Conservation (phyloP, 768 basidiomycete species). For the Leccinum broughii region DNA sequence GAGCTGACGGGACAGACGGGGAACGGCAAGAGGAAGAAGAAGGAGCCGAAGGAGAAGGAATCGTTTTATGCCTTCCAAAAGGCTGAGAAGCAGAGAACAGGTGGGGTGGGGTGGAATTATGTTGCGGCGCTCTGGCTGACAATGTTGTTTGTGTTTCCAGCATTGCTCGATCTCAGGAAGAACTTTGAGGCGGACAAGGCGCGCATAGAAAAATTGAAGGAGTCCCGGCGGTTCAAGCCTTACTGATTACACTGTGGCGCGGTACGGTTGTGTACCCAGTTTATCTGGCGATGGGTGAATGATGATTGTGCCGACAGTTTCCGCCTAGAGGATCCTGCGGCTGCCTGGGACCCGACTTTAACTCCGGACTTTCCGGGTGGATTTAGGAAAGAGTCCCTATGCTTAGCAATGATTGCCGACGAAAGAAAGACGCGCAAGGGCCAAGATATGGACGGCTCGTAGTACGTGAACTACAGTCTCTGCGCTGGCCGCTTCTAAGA, state of each 20-base stretch:
- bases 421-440: background rate
- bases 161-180: constrained; percentile 60
- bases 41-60: constrained; percentile 66
- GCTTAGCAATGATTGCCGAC: background rate
- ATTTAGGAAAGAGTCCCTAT: background rate
- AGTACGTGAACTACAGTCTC: background rate
- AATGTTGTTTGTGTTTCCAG: constrained; percentile 32
- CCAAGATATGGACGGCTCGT: background rate
- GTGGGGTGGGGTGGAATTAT: constrained; percentile 39
- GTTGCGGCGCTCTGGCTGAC: background rate
- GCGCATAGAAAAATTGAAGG: constrained; percentile 47
- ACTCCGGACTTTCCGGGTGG: background rate
- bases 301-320: background rate
- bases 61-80: constrained; percentile 91
- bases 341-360: background rate
- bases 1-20: constrained; percentile 37
- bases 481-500: background rate
- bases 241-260: constrained; percentile 49
- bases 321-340: background rate
- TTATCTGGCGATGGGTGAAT: background rate
- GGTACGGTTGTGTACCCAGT: background rate
- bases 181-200: constrained; percentile 90
- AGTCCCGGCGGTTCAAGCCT: constrained; percentile 81
- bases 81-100: constrained; percentile 83
- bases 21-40: constrained; percentile 43